Evolutionary conservation across 257 asterid genomes (phyloP).

Genomic region (Ehretia macrophylla): DNA sequence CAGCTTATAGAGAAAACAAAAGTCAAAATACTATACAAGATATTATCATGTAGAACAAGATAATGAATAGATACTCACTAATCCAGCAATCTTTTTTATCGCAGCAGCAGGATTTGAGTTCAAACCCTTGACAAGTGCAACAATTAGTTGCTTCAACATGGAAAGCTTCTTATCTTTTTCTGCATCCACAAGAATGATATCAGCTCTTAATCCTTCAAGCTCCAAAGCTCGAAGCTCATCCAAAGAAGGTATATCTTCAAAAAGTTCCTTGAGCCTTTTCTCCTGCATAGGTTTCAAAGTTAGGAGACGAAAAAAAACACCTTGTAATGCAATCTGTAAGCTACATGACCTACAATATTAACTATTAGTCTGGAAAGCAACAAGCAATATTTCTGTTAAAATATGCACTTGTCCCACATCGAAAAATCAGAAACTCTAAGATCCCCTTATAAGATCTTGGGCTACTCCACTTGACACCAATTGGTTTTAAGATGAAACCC

Average conservation of each 20-base stretch:
- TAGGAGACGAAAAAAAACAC: conserved; percentile 12
- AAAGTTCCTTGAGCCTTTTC: conserved; percentile 80
- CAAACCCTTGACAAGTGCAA: conserved; percentile 83
- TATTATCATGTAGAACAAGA: neutral
- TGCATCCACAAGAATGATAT: conserved; percentile 81
- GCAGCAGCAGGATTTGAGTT: conserved; percentile 70
- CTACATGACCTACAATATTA: neutral
- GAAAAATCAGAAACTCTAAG: no score
- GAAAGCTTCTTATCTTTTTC: conserved; percentile 86
- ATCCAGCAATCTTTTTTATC: conserved; percentile 92
- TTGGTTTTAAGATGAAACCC: no score
- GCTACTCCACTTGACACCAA: no score
- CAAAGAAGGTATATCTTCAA: conserved; percentile 74
- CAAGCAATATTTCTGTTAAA: no score
- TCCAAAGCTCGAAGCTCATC: conserved; percentile 86
- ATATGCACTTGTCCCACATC: no score
- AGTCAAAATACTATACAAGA: neutral
- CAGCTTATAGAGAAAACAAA: neutral
- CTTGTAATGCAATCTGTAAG: neutral
- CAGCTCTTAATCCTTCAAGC: conserved; percentile 75
- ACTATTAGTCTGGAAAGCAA: no score
- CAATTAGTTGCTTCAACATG: conserved; percentile 76
- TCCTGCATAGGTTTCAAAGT: conserved; percentile 40
- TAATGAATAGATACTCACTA: conserved; percentile 51
- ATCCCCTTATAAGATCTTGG: no score